Conservation (phyloP, 139 green algal genomes). For the Chlamydomonas sp. region DNA sequence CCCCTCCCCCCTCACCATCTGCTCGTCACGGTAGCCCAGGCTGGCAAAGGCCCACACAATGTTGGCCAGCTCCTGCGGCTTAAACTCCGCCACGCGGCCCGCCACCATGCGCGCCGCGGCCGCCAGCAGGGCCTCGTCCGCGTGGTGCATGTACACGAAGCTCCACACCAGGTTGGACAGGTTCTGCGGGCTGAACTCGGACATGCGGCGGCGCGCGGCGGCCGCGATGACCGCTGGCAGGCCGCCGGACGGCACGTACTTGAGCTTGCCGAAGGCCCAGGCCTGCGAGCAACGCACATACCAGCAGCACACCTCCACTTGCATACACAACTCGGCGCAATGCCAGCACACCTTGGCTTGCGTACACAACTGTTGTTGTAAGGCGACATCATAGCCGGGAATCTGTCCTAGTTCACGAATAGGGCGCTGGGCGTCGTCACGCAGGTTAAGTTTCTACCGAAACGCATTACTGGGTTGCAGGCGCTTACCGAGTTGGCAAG, state of each 20-base stretch:
- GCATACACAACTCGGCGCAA: too few relatives aligned
- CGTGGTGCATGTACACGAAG: constrained; percentile 72
- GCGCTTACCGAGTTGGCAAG: constrained; percentile 58
- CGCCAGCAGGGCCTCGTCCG: constrained; percentile 54
- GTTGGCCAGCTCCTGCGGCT: constrained; percentile 79
- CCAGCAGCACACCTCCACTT: too few relatives aligned
- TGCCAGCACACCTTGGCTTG: too few relatives aligned
- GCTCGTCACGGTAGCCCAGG: constrained; percentile 50
- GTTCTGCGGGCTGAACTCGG: constrained; percentile 55
- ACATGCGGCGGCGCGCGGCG: constrained; percentile 44
- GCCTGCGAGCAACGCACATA: constrained; percentile 6
- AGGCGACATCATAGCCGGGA: too few relatives aligned
- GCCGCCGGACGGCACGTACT: constrained; percentile 52
- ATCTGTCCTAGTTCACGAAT: too few relatives aligned
- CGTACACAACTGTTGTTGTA: too few relatives aligned
- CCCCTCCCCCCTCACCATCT: constrained; percentile 38
- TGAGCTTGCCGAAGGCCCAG: constrained; percentile 70
- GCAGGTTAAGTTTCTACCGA: too few relatives aligned
- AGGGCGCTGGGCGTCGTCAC: too few relatives aligned
- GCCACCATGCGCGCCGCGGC: constrained; percentile 38
- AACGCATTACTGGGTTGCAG: not conserved
- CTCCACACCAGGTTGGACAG: constrained; percentile 70
- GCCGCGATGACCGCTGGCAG: constrained; percentile 54
- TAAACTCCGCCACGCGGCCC: constrained; percentile 51
- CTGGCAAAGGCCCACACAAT: constrained; percentile 66